Evolutionary conservation across 768 basidiomycete genomes (phyloP).

Genomic region (Epithele typhae): DNA sequence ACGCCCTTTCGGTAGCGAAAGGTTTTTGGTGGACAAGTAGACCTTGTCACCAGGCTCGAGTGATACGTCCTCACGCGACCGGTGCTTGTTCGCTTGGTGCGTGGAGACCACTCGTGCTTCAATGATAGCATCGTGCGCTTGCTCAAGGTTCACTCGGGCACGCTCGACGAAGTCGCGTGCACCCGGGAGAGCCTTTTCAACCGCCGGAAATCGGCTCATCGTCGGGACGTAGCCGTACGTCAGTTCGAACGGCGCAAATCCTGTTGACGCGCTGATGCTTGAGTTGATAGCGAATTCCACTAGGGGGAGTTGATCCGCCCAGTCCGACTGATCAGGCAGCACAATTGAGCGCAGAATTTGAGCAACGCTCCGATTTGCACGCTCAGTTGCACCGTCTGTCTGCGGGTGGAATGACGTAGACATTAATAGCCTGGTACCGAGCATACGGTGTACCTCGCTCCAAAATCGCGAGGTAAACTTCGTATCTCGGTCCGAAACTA

Average conservation of each 20-base stretch:
- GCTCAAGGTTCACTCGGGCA: slow-evolving; percentile 20
- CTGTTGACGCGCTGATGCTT: slow-evolving; percentile 26
- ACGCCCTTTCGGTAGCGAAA: slow-evolving; percentile 29
- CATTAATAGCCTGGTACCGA: slow-evolving; percentile 21
- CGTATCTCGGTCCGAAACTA: slow-evolving; percentile 27
- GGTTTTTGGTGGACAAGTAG: slow-evolving; percentile 35
- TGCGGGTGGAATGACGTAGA: slow-evolving; percentile 31
- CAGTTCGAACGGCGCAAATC: slow-evolving; percentile 32
- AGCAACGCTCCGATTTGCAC: slow-evolving; percentile 8
- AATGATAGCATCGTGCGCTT: slow-evolving; percentile 36
- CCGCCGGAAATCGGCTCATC: background rate
- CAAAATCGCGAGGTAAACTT: slow-evolving; percentile 37
- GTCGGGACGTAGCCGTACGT: slow-evolving; percentile 20
- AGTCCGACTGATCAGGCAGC: slow-evolving; percentile 21
- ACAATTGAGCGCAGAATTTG: slow-evolving; percentile 13
- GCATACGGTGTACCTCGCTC: slow-evolving; percentile 16
- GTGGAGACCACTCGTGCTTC: slow-evolving; percentile 27
- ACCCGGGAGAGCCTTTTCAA: slow-evolving; percentile 11
- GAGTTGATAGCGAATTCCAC: slow-evolving; percentile 38
- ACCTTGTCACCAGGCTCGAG: slow-evolving; percentile 25
- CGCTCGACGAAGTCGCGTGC: slow-evolving; percentile 23
- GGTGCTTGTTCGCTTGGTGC: slow-evolving; percentile 24
- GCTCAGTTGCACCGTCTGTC: slow-evolving; percentile 25
- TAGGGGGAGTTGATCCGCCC: slow-evolving; percentile 27
- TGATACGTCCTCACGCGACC: slow-evolving; percentile 9